Conservation (phyloP, 208 protist genomes). For the Kentomonas sorsogonicus region DNA sequence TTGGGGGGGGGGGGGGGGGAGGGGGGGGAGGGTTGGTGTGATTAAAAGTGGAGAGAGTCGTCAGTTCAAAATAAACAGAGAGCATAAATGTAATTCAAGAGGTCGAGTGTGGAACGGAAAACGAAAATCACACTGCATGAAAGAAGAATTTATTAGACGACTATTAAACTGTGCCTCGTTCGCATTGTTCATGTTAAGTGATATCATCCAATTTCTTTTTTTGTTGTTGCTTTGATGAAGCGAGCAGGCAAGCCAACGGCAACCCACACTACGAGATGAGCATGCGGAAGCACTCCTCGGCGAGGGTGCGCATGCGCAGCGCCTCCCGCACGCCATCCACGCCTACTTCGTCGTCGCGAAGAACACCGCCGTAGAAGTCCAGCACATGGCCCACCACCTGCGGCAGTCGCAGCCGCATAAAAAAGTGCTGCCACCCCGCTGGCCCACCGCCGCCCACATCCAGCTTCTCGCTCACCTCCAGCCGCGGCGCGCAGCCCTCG, state of each 20-base stretch:
- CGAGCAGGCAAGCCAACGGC: not conserved
- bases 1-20: too few species aligned
- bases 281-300: constrained; percentile 11
- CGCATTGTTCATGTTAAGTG: not conserved
- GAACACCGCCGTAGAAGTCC: constrained; percentile 18
- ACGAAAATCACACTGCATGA: too few species aligned
- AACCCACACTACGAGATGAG: not conserved
- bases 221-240: not conserved
- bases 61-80: too few species aligned
- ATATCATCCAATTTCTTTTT: not conserved
- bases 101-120: too few species aligned
- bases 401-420: constrained; percentile 25
- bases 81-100: too few species aligned
- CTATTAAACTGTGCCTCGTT: too few species aligned
- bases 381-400: constrained; percentile 34
- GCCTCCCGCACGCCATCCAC: not conserved
- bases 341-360: constrained; percentile 15
- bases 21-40: too few species aligned
- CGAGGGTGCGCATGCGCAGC: constrained; percentile 15
- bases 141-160: too few species aligned
- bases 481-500: not conserved
- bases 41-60: too few species aligned
- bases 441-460: too few species aligned
- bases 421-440: too few species aligned
- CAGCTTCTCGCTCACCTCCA: constrained; percentile 14